phyloP scores from a whole-genome alignment of 495 filamentous ascomycete species.

The Astrothelium subdiscretum region DNA sequence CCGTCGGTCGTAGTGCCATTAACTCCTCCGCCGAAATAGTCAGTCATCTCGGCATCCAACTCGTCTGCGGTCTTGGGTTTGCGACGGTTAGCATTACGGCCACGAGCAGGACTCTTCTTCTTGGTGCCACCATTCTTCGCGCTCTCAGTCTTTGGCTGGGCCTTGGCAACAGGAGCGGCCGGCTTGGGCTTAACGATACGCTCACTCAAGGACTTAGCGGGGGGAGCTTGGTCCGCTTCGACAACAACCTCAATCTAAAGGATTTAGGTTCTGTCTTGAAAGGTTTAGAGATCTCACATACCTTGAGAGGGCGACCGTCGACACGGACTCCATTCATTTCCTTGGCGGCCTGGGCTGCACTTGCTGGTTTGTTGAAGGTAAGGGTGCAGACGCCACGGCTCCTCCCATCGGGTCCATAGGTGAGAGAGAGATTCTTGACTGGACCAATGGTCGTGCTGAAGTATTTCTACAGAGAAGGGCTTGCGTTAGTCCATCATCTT shows the following conservation, averaged over 20 bases:
- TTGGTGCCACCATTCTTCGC: conserved; percentile 45
- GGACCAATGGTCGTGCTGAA: conserved; percentile 79
- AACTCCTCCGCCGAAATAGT: conserved; percentile 56
- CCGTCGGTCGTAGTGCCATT: conserved; percentile 31
- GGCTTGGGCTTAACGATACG: conserved; percentile 45
- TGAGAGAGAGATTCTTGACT: conserved; percentile 76
- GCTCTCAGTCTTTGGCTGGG: conserved; percentile 60
- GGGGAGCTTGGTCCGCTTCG: conserved; percentile 56
- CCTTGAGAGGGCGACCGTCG: conserved; percentile 84
- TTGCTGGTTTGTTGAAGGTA: conserved; percentile 62
- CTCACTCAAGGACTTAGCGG: conserved; percentile 69
- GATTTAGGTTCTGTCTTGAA: not conserved
- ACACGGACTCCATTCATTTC: conserved; percentile 79
- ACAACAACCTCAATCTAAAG: conserved; percentile 78
- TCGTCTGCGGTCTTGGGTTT: conserved; percentile 87
- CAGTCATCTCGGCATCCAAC: conserved; percentile 86
- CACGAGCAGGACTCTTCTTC: conserved; percentile 33
- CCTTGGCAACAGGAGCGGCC: conserved; percentile 37
- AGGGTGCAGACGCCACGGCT: conserved; percentile 84
- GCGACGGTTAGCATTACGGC: conserved; percentile 43
- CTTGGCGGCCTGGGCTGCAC: conserved; percentile 68
- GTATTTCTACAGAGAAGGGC: conserved; percentile 67
- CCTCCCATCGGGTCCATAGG: conserved; percentile 80
- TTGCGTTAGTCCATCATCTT: conserved; percentile 21
- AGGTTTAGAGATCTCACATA: conserved; percentile 24